A percentile compares a stretch with the other conserved stretches of the same genome.
Conservation (phyloP, 2,329 filamentous ascomycete genomes). For the Aspergillus amoenus region DNA sequence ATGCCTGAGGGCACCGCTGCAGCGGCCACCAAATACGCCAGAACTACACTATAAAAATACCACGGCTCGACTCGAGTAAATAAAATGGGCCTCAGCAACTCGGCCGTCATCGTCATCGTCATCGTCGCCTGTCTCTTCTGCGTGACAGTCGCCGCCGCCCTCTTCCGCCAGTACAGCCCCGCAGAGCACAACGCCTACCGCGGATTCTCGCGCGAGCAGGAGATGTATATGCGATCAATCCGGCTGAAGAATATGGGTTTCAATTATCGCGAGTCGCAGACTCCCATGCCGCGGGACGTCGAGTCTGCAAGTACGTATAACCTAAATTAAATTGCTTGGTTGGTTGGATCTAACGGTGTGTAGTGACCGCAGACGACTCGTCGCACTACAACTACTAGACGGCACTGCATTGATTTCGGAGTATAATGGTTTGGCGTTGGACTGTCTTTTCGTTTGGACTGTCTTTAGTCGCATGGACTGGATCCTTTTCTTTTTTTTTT, state of each 20-base stretch:
- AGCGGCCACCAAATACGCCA: background rate
- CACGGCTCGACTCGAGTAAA: background rate
- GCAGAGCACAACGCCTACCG: conserved; percentile 17
- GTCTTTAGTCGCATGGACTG: too few species aligned
- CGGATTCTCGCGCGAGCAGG: conserved; percentile 27
- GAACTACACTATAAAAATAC: background rate
- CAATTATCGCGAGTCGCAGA: conserved; percentile 22
- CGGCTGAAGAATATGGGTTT: conserved; percentile 26
- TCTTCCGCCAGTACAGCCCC: conserved; percentile 29
- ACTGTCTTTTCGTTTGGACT: too few species aligned
- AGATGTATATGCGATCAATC: conserved; percentile 33
- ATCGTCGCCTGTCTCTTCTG: conserved; percentile 31
- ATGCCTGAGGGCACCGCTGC: background rate
- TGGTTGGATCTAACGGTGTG: background rate
- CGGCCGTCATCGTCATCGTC: conserved; percentile 32
- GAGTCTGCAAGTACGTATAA: conserved; percentile 12
- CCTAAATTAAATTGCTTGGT: too few species aligned
- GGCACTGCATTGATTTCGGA: too few species aligned
- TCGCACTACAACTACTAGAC: conserved; percentile 1
- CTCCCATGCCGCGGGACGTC: conserved; percentile 5
- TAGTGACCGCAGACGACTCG: conserved; percentile 1
- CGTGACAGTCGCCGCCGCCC: conserved; percentile 30
- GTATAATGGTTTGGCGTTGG: too few species aligned
- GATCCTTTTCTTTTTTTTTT: too few species aligned
- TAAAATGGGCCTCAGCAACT: conserved; percentile 23